phyloP scores from a whole-genome alignment of 805 yeast species.

The Saturnispora gosingensis region DNA sequence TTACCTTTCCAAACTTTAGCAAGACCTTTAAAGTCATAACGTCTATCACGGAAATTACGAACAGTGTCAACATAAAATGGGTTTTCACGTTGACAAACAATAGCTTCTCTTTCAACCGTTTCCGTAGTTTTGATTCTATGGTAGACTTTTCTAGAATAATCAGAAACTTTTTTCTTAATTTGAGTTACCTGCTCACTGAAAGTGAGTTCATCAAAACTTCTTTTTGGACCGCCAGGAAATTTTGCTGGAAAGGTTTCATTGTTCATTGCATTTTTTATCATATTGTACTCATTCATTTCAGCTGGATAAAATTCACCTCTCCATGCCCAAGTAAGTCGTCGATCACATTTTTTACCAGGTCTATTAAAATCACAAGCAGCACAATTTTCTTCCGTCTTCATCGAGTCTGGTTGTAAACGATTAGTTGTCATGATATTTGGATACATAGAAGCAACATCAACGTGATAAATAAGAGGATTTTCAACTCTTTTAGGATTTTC shows the following conservation, averaged over 20 bases:
- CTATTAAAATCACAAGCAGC: constrained; percentile 96
- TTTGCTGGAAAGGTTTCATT: constrained; percentile 66
- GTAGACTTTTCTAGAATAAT: constrained; percentile 78
- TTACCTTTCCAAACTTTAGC: constrained; percentile 94
- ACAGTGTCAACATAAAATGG: constrained; percentile 96
- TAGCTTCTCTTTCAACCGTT: constrained; percentile 81
- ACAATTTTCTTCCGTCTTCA: constrained; percentile 90
- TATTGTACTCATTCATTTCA: constrained; percentile 78
- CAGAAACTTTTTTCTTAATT: constrained; percentile 69
- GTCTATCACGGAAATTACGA: constrained; percentile 85
- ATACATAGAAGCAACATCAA: constrained; percentile 98
- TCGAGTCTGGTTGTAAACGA: constrained; percentile 95
- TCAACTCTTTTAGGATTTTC: constrained; percentile 59
- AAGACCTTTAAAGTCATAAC: constrained; percentile 89
- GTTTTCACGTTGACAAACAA: constrained; percentile 94
- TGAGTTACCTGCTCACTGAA: constrained; percentile 68
- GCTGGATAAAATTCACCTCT: constrained; percentile 95
- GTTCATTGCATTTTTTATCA: constrained; percentile 78
- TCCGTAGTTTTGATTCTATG: constrained; percentile 74
- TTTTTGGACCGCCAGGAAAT: constrained; percentile 44
- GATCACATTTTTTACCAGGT: constrained; percentile 89
- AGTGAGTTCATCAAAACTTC: constrained; percentile 67
- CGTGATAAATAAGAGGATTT: constrained; percentile 85
- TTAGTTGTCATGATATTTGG: constrained; percentile 98
- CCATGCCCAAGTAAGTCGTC: constrained; percentile 95